phyloP scores from a whole-genome alignment of 1,284 basidiomycete species.

The Kalmanozyma brasiliensis region DNA sequence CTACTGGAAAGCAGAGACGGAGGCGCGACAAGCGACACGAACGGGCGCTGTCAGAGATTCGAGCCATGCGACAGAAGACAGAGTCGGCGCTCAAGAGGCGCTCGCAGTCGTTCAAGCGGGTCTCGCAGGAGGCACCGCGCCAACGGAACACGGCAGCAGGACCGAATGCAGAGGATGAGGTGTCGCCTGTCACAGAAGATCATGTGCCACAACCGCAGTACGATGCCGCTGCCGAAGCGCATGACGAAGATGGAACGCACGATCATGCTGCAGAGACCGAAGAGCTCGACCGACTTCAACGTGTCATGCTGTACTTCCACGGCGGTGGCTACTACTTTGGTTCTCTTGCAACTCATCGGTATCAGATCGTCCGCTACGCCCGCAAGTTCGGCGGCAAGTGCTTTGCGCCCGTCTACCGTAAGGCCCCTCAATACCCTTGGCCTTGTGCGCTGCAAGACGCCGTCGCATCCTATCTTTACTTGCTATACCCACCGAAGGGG shows the following conservation, averaged over 20 bases:
- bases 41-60: constrained; percentile 33
- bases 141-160: not conserved
- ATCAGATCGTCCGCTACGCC: constrained; percentile 68
- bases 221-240: constrained; percentile 55
- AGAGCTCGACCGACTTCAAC: constrained; percentile 59
- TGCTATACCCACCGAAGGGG: constrained; percentile 77
- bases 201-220: constrained; percentile 19
- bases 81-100: constrained; percentile 25
- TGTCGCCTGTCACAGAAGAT: constrained; percentile 2
- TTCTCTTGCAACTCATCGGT: constrained; percentile 71
- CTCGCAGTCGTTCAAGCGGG: constrained; percentile 22
- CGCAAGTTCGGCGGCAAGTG: constrained; percentile 69
- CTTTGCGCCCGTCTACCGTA: constrained; percentile 68
- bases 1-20: constrained; percentile 1
- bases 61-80: constrained; percentile 33
- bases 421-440: constrained; percentile 75
- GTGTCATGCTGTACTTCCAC: constrained; percentile 65
- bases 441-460: constrained; percentile 91
- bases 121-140: constrained; percentile 2
- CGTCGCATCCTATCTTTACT: constrained; percentile 82
- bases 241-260: constrained; percentile 14
- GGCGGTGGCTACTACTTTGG: constrained; percentile 71
- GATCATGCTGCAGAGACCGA: constrained; percentile 32
- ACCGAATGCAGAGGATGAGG: constrained; percentile 1
- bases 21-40: constrained; percentile 37